Conservation (phyloP, 805 yeast genomes). For the Saccharomycopsis oosterbeekiorum region DNA sequence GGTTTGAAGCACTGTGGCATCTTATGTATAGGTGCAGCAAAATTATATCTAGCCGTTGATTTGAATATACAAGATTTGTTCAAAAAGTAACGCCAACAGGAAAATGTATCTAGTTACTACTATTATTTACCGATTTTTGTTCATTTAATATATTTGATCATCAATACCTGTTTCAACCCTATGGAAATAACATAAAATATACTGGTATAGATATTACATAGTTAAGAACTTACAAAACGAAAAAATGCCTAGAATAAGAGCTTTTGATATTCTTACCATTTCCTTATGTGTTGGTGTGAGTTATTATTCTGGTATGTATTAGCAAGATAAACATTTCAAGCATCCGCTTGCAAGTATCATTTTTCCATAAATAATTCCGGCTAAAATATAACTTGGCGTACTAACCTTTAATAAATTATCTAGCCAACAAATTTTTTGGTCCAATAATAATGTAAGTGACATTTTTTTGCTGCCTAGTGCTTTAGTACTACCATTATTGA, state of each 20-base stretch:
- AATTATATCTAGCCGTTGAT: too few relatives aligned
- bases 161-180: too few relatives aligned
- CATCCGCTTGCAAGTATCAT: background rate
- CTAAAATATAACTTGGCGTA: conserved; percentile 27
- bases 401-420: background rate
- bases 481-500: background rate
- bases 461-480: background rate
- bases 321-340: background rate
- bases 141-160: too few relatives aligned
- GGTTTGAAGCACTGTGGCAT: too few relatives aligned
- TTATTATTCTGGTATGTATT: conserved; percentile 15
- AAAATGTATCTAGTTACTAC: too few relatives aligned
- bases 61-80: too few relatives aligned
- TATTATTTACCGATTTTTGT: too few relatives aligned
- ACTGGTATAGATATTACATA: too few relatives aligned
- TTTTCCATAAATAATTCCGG: conserved; percentile 15
- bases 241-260: conserved; percentile 25
- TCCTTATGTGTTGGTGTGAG: conserved; percentile 20
- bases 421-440: conserved; percentile 59
- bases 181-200: background rate
- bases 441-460: conserved; percentile 56
- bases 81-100: too few relatives aligned
- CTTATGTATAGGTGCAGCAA: too few relatives aligned
- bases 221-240: background rate
- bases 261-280: conserved; percentile 23